These are phyloP conservation scores for Lathyrus sativus DNA, from an alignment of 306 rosid genomes.

Conservation along the genomic window DNA sequence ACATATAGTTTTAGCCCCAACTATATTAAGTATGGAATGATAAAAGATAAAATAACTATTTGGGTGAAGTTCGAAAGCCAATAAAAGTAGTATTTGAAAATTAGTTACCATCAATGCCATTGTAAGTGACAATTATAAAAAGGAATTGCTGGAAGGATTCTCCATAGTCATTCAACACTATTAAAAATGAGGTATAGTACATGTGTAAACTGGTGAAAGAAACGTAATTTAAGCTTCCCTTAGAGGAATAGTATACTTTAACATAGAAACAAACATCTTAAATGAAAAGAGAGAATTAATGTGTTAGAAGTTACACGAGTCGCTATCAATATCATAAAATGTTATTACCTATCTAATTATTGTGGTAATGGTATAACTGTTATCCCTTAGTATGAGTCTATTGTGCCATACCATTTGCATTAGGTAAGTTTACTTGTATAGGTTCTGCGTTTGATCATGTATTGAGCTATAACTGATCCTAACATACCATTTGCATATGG, in stretches of 20 bases:
- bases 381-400: conserved; percentile 1
- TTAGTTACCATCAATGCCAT: neutral
- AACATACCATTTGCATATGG: neutral
- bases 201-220: neutral
- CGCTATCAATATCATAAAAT: neutral
- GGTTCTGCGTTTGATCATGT: conserved; percentile 64
- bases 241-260: neutral
- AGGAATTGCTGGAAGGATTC: neutral
- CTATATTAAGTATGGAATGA: neutral
- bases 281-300: neutral
- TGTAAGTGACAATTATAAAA: neutral
- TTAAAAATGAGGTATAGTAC: neutral
- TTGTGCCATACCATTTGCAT: conserved; percentile 1
- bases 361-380: neutral
- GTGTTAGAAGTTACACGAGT: conserved; percentile 1
- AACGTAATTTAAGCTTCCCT: neutral
- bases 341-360: conserved; percentile 3
- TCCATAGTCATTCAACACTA: neutral
- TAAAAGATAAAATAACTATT: neutral
- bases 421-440: conserved; percentile 52
- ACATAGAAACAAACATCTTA: neutral
- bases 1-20: neutral
- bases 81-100: neutral
- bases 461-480: conserved; percentile 41
- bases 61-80: neutral